phyloP scores from a whole-genome alignment of 306 rosid genomes.

The Acacia crassicarpa region DNA sequence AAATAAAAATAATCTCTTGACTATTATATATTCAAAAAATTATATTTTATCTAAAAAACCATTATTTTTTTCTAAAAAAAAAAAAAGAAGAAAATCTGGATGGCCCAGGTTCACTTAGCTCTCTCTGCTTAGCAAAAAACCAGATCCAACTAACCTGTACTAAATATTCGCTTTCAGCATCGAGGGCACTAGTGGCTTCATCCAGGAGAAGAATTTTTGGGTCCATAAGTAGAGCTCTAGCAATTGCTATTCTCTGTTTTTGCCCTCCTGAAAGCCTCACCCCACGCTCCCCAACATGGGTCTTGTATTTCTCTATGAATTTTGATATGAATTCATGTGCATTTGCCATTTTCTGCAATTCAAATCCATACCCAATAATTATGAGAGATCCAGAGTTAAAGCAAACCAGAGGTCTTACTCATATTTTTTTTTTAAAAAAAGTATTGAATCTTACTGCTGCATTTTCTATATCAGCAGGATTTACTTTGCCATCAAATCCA shows the following conservation, averaged over 20 bases:
- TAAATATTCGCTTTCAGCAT: constrained; percentile 74
- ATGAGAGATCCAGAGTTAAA: not conserved
- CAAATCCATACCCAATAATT: constrained; percentile 19
- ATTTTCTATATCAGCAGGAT: constrained; percentile 39
- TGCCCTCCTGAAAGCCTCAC: constrained; percentile 77
- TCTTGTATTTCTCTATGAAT: constrained; percentile 61
- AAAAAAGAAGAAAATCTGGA: too few species aligned
- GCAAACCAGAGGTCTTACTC: constrained; percentile 7
- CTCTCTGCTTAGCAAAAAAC: too few species aligned
- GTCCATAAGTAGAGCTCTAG: constrained; percentile 68
- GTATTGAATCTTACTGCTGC: constrained; percentile 43
- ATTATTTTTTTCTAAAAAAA: too few species aligned
- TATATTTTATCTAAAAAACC: too few species aligned
- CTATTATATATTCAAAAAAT: too few species aligned
- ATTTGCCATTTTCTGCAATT: constrained; percentile 76
- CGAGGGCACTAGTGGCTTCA: constrained; percentile 81
- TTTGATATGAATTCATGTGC: constrained; percentile 65
- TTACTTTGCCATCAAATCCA: constrained; percentile 50
- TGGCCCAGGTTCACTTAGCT: too few species aligned
- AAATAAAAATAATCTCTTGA: too few species aligned
- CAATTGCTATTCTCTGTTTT: constrained; percentile 76
- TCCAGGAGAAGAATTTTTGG: constrained; percentile 63
- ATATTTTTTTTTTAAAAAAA: too few species aligned
- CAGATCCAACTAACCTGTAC: constrained; percentile 48
- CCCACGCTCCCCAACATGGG: constrained; percentile 70